Base-by-base conservation (phyloP, 2,329 filamentous ascomycete genomes). In the Sarocladiaceae sp. region DNA sequence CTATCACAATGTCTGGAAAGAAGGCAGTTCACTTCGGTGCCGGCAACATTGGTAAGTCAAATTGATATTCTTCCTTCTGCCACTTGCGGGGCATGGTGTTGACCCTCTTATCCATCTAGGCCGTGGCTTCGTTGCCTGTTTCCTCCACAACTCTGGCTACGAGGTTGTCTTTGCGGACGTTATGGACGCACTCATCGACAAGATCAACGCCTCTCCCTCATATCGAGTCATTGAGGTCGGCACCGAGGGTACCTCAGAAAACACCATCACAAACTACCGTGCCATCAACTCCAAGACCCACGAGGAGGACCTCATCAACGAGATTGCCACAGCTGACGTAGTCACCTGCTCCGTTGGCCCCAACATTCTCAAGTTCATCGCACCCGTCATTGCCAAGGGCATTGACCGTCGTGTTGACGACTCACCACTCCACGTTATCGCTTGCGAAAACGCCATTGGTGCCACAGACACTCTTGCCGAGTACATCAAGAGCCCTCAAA, bases 101-200 rank as follows among this genome's bases (percentile, higher is more conserved):
- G 53, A 60, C 37, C 12, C 17, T 44, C 22, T 22, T 51, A n/a
- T 8, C 6, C n/a, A 20, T 13, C 22, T 20, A 77, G 74, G 80
- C 70, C 86, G 87, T 69, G 88, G 90, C 70, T 94, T 94, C 61
- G 89, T 94, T 52, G 90, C 87, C 63, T 90, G 90, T 73, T 94
- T 97, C 75, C 83, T 97, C 36, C 90, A 96, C 78, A 87, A 95
- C 71, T 94, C 92, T 12, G 92, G 90, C 67, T 99, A 92, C 69
- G 90, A 97, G 66, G 93, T 99, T 64, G 79, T 97, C 75, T 97
- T 99, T 66, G 87, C 95, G 62, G 94, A 99, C 77, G 92, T 99
- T 59, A 86, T 91, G 73, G 90, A 93, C 67, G 74, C 73, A 56
- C 77, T 97, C 57, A 94, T 97, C 68, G 78, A 93, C 62, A 73